A percentile compares a stretch with the other conserved stretches of the same genome.
phyloP scores from a whole-genome alignment of 768 basidiomycete genomes.

The Mycena indigotica region DNA sequence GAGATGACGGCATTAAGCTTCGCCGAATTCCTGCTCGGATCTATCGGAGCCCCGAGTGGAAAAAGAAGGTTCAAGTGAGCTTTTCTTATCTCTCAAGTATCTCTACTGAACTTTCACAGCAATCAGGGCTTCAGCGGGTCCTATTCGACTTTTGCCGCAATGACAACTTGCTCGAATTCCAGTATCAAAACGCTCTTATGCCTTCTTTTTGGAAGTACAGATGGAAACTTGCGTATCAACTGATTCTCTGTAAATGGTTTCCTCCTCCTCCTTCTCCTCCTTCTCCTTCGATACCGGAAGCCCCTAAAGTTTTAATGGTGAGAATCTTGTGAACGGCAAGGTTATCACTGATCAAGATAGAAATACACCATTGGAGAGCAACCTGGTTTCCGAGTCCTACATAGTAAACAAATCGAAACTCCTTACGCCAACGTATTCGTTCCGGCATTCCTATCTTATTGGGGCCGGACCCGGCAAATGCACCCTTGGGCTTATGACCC shows the following conservation, averaged over 20 bases:
- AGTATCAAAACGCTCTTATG: background rate
- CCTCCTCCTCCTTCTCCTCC: background rate
- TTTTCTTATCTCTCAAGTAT: too few relatives aligned
- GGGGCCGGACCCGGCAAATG: background rate
- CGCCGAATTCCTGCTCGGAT: too few relatives aligned
- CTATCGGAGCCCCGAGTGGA: too few relatives aligned
- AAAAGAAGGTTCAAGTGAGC: too few relatives aligned
- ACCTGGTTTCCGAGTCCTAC: background rate
- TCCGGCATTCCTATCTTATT: background rate
- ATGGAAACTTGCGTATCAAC: background rate
- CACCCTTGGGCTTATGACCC: background rate
- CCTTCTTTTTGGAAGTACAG: background rate
- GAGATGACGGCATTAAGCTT: too few relatives aligned
- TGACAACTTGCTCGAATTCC: background rate
- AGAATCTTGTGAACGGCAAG: too few relatives aligned
- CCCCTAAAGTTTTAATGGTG: too few relatives aligned
- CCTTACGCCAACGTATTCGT: background rate
- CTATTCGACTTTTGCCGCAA: background rate
- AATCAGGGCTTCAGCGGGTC: background rate
- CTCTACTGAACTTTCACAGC: background rate
- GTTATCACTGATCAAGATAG: too few relatives aligned
- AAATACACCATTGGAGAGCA: too few relatives aligned
- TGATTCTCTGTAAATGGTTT: background rate
- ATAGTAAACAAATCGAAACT: background rate
- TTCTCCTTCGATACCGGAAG: background rate